Conservation (phyloP, 2,329 filamentous ascomycete genomes). For the Polytolypa hystricis region DNA sequence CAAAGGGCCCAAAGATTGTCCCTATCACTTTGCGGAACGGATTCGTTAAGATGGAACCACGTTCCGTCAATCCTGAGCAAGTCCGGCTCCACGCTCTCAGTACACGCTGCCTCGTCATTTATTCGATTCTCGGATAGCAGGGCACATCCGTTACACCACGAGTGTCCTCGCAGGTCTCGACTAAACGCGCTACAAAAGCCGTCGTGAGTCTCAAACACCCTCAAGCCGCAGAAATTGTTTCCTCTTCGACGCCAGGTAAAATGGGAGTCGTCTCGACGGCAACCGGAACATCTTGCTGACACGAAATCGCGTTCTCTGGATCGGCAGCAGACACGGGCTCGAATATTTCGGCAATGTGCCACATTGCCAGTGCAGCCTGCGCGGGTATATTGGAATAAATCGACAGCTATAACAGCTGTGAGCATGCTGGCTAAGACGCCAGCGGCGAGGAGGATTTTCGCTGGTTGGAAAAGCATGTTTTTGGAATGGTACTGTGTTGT, state of each 20-base stretch:
- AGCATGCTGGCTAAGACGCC: background rate
- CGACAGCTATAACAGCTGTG: background rate
- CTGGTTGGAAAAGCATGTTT: constrained; percentile 28
- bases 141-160: background rate
- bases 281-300: background rate
- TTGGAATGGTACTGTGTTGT: no score
- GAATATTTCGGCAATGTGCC: background rate
- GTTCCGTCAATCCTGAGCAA: background rate
- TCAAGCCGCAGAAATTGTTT: background rate
- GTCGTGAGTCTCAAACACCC: background rate
- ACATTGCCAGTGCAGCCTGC: background rate
- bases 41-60: background rate
- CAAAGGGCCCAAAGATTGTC: background rate
- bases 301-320: no score
- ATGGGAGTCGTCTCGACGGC: background rate
- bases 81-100: background rate
- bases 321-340: background rate
- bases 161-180: background rate
- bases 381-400: background rate
- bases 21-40: background rate
- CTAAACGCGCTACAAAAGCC: background rate
- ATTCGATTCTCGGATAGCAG: background rate
- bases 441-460: constrained; percentile 11
- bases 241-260: background rate
- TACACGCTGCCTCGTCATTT: background rate